Evolutionary conservation across 2,329 filamentous ascomycete species (phyloP), one percentile per base, ranked within the genome.

Genomic region (Microcera coccophila): DNA sequence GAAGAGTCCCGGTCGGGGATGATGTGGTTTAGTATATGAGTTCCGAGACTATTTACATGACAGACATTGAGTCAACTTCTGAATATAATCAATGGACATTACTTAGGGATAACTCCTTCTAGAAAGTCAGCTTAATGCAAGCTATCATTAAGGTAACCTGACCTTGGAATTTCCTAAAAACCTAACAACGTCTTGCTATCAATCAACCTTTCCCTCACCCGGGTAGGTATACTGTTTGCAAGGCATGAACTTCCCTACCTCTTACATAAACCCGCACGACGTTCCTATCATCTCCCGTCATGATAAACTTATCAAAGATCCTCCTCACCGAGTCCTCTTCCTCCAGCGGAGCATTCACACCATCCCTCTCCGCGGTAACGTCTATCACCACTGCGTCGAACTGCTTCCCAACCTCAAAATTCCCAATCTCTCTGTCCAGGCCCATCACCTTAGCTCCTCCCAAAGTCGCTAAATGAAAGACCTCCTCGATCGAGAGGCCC

Each of bases 221-320:
- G n/a, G n/a, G n/a, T n/a, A n/a, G n/a, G n/a, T n/a, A n/a, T n/a
- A n/a, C n/a, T n/a, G n/a, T n/a, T n/a, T n/a, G n/a, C n/a, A n/a
- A n/a, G n/a, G n/a, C n/a, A n/a, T n/a, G n/a, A n/a, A n/a, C n/a
- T n/a, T n/a, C n/a, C n/a, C n/a, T n/a, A 2, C 79, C 79, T 5
- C 61, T 55, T 0, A 82, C 75, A 60, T 69, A 82, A 0, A 83
- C 80, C 16, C 68, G 57, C 0, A 58, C 54, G 39, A 83, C 78
- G 49, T 83, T 83, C 4, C 81, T 66, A 54, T 84, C 81, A 55
- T 84, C 80, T 0, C 78, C 80, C 2, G 79, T 82, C 77, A 83
- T 82, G 21, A 84, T 52, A 45, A 81, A 84, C 64, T 83, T 84
- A 42, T 83, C 78, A 45, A 82, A 76, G 15, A 80, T 63, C 0